phyloP scores from a whole-genome alignment of 2,329 filamentous ascomycete species.

The Grosmannia serpens region DNA sequence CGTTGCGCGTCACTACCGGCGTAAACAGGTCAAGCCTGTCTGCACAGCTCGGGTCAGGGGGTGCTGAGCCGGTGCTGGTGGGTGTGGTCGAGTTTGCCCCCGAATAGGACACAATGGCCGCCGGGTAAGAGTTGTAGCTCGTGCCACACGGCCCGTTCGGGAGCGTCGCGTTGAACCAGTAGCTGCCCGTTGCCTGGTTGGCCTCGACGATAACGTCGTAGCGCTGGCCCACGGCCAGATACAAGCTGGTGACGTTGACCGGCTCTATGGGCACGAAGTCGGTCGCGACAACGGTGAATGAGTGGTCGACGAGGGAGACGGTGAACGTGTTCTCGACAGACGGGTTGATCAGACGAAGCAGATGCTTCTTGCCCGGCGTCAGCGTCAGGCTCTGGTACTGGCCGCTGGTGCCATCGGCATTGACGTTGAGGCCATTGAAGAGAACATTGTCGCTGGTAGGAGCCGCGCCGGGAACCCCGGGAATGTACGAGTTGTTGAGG shows the following conservation, averaged over 20 bases:
- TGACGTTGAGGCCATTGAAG: constrained; percentile 31
- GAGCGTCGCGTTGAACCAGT: constrained; percentile 31
- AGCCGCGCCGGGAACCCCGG: constrained; percentile 7
- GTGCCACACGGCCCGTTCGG: constrained; percentile 14
- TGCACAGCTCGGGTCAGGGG: constrained; percentile 11
- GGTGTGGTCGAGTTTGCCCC: constrained; percentile 12
- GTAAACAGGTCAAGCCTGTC: constrained; percentile 9
- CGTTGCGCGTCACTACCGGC: constrained; percentile 14
- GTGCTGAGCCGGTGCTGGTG: constrained; percentile 16
- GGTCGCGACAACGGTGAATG: constrained; percentile 36
- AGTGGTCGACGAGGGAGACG: constrained; percentile 28
- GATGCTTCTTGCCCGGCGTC: constrained; percentile 33
- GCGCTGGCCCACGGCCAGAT: constrained; percentile 34
- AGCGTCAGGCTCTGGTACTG: constrained; percentile 23
- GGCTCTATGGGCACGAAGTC: constrained; percentile 42
- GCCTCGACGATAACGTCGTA: constrained; percentile 35
- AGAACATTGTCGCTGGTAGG: constrained; percentile 29
- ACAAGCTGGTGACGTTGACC: constrained; percentile 35
- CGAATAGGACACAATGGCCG: constrained; percentile 19
- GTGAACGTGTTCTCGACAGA: constrained; percentile 37
- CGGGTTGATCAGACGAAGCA: constrained; percentile 38
- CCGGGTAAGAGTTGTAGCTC: constrained; percentile 16
- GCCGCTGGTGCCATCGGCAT: constrained; percentile 19
- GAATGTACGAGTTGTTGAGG: constrained; percentile 12
- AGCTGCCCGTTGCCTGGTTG: constrained; percentile 21